Evolutionary conservation across 768 basidiomycete genomes (phyloP), one percentile per base, ranked within the genome.

Genomic region (Lanmaoa rubissima): DNA sequence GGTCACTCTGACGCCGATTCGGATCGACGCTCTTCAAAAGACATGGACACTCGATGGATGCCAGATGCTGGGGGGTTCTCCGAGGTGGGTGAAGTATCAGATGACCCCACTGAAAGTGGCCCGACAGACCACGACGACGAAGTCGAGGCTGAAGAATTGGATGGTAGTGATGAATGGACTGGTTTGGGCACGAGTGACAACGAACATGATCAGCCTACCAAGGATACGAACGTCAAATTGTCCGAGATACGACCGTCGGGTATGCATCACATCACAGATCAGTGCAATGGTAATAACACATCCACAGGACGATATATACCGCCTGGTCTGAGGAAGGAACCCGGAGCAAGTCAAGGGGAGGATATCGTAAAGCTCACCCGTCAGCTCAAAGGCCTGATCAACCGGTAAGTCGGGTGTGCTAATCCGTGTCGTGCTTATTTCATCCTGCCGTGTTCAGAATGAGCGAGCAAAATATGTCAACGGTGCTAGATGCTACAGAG

Each of bases 391-490:
- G 95, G 94, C 67, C 73, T 94, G 17, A 79, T 97, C 47, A 97
- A 98, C 72, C 82, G 90, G 92, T 91, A 63, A 44, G 77, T 43
- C 24, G 13, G 35, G 36, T 40, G 13, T 35, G 36, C 9, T 38
- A 42, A 44, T 19, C 17, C 39, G 34, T 38, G 48, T 56, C 32
- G 14, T 61, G 21, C 31, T 53, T 2, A 35, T 11, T 28, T 35
- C 36, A 60, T 34, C 34, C 32, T 55, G 36, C 21, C 21, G 7
- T 32, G n/a, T 42, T 40, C 61, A 94, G 94, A 61, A 80, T 96
- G 85, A 92, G 88, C 61, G 95, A 98, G 71, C 89, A 88, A 68
- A 97, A 95, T 59, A 87, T 96, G 54, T 76, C 81, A 3, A 79
- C 82, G 0, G 90, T 96, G 28, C 65, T 95, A 17, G 82, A 82